Base-by-base conservation (phyloP, 352 stramenopile genomes). In the Plasmopara muralis region DNA sequence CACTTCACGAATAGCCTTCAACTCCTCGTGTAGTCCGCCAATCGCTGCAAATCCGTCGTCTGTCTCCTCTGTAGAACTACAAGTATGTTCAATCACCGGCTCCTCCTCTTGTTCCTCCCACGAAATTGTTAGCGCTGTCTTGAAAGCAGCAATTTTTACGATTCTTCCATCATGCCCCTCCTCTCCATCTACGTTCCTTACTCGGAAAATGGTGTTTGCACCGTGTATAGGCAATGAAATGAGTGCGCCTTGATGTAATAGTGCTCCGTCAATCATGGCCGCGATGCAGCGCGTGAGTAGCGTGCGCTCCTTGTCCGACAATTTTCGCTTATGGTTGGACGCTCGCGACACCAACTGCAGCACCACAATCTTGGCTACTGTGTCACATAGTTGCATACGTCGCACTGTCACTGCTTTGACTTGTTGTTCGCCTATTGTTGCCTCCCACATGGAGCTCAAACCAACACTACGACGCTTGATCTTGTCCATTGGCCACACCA, bases 1-100 rank as follows among this genome's bases (percentile, higher is more conserved):
- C 49, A 98, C 78, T 72, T 99, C 92, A 10, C 95, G 74, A 53
- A 99, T 94, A 10, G 87, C 83, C 12, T 83, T 89, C 48, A 99
- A 81, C 66, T 98, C 91, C 34, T 87, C 84, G n/a, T 83, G 80
- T 12, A 97, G 82, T 9, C 96, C 96, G 42, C 95, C 95, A 29
- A 90, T 83, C 0, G 61, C 52, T 2, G 70, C 54, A 31, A 86
- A 98, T 0, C 72, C 75, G 25, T 84, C 65, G 9, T 60, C 35
- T 47, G 60, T 12, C 6, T 14, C 58, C 38, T 8, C 13, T 18
- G 18, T 9, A 31, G 29, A 46, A 1, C 20, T 37, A 3, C 1
- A 46, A 20, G 6, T 39, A n/a, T 14, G 44, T 37, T 30, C 9
- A 7, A 46, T 3, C 7, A 8, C 16, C 15, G 2, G 6, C 3